Evolutionary conservation across 805 yeast species (phyloP).

Genomic region (Naumovozyma baii): DNA sequence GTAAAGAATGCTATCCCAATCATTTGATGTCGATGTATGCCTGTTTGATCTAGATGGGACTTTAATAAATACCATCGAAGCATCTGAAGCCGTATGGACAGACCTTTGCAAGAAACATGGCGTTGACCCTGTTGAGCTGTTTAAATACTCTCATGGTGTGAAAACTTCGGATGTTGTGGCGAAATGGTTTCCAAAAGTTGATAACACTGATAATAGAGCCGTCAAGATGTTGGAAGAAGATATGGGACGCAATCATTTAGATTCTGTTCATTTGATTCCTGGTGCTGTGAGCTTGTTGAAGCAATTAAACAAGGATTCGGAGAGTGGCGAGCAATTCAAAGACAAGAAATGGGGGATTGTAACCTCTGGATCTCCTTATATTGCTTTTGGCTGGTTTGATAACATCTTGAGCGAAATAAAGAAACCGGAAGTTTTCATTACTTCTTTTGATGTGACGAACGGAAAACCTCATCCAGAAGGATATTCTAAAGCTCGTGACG

Average conservation of each 20-base stretch:
- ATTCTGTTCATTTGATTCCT: constrained; percentile 54
- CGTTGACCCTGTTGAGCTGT: constrained; percentile 51
- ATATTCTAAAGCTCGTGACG: constrained; percentile 45
- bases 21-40: constrained; percentile 12
- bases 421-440: constrained; percentile 60
- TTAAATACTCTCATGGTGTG: constrained; percentile 62
- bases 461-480: constrained; percentile 82
- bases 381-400: constrained; percentile 65
- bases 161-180: constrained; percentile 61
- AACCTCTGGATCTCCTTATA: constrained; percentile 60
- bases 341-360: constrained; percentile 67
- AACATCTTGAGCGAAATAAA: constrained; percentile 39
- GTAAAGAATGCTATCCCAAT: not conserved
- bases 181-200: constrained; percentile 57
- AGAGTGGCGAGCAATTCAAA: constrained; percentile 1
- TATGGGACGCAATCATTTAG: constrained; percentile 55
- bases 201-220: constrained; percentile 38
- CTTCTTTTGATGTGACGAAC: constrained; percentile 58
- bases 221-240: constrained; percentile 51
- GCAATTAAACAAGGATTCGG: constrained; percentile 33
- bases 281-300: constrained; percentile 55
- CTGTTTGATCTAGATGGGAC: constrained; percentile 79
- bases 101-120: constrained; percentile 45
- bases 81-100: constrained; percentile 67
- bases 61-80: constrained; percentile 61